Evolutionary conservation across 768 basidiomycete species (phyloP), one percentile per base, ranked within the genome.

Genomic region (Leccinum variicolor): DNA sequence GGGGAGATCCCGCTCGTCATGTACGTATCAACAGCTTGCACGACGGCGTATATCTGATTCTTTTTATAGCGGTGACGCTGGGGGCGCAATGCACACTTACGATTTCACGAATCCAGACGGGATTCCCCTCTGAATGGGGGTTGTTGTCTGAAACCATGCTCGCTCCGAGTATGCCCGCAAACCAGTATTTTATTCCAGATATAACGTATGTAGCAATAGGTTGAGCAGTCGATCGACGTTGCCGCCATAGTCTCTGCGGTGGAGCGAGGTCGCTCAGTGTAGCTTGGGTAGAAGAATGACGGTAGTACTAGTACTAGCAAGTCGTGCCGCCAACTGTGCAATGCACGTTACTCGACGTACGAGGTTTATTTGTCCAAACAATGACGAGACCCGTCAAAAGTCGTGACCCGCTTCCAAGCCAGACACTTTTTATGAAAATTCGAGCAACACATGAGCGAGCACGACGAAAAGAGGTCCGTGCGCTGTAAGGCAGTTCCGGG

Each of bases 1-100:
- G 78, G 78, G 3, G 84, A 89, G 62, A 73, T 81, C 56, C 75
- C 80, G 6, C 73, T 90, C 2, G 73, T 90, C 54, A 78, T 87
- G 87, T 90, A 69, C 62, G 85, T 79, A 6, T 57, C 54, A 34
- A 29, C 21, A 49, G 50, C 13, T 25, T 41, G 50, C 56, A 34
- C 33, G 15, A 43, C 49, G 34, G 14, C 23, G 26, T 10, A 2
- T n/a, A 78, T 77, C 33, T 62, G 54, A 61, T 41, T 28, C 50
- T 50, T 52, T 47, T 11, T 41, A 11, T 47, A 83, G 82, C 15
- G 82, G 82, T 5, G 81, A 83, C 64, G 76, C 73, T 19, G 72
- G 76, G 45, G 82, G 82, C 21, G 77, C 76, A 36, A 70, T 83
- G 52, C 75, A 74, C n/a, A 73, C 79, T 6, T 82, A 79, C 56